phyloP scores from a whole-genome alignment of 2,329 filamentous ascomycete genomes.

The Cladosporium sp. region DNA sequence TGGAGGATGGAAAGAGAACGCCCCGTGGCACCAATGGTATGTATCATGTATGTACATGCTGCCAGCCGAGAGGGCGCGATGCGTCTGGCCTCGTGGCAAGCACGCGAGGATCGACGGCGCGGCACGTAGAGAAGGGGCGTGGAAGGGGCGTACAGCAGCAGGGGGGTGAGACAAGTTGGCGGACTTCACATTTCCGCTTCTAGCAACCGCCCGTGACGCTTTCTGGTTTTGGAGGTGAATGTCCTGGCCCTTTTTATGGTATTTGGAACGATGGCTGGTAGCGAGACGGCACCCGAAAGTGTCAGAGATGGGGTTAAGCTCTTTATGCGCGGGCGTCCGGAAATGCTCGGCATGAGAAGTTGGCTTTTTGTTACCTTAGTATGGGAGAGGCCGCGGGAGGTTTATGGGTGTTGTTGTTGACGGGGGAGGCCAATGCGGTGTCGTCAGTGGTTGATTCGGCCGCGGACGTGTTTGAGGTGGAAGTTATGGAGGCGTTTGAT shows the following conservation, averaged over 20 bases:
- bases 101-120: constrained; percentile 14
- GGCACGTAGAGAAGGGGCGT: background rate
- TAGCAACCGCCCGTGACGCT: too few relatives aligned
- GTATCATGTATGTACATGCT: background rate
- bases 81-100: constrained; percentile 9
- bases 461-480: background rate
- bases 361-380: too few relatives aligned
- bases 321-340: too few relatives aligned
- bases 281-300: too few relatives aligned
- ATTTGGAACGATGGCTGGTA: background rate
- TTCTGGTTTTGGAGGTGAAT: too few relatives aligned
- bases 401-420: too few relatives aligned
- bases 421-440: too few relatives aligned
- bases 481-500: background rate
- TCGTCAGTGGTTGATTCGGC: background rate
- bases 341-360: too few relatives aligned
- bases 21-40: background rate
- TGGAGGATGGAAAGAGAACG: too few relatives aligned
- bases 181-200: constrained; percentile 1
- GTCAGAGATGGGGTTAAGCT: too few relatives aligned
- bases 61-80: background rate
- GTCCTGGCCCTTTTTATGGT: too few relatives aligned
- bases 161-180: background rate
- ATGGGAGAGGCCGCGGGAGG: too few relatives aligned
- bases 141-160: background rate